Conservation (phyloP, 2,329 filamentous ascomycete species). For the Xylariaceae sp. region DNA sequence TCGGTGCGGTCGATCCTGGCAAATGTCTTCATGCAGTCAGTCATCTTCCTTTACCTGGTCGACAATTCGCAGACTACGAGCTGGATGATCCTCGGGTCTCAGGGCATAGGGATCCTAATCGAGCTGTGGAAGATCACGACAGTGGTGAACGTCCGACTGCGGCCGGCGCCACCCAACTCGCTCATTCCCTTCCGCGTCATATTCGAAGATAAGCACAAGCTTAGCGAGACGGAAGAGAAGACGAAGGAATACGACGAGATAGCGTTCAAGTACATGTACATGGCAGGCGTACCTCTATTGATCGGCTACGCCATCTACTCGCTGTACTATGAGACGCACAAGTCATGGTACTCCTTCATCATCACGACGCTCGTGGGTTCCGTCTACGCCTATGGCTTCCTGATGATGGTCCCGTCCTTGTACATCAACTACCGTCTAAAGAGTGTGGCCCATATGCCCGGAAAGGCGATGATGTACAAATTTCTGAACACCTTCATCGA, state of each 20-base stretch:
- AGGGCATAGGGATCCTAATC: conserved; percentile 71
- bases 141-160: conserved; percentile 79
- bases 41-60: conserved; percentile 94
- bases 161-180: conserved; percentile 61
- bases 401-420: conserved; percentile 96
- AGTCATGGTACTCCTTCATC: conserved; percentile 96
- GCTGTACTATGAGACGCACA: conserved; percentile 87
- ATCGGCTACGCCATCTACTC: conserved; percentile 88
- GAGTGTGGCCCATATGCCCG: conserved; percentile 94
- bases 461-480: conserved; percentile 95
- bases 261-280: conserved; percentile 96
- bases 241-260: conserved; percentile 98
- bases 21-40: conserved; percentile 93
- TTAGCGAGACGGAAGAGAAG: conserved; percentile 92
- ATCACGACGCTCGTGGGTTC: conserved; percentile 92
- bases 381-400: conserved; percentile 95
- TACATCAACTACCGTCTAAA: conserved; percentile 99
- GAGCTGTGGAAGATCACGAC: conserved; percentile 94
- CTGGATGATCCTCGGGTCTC: conserved; percentile 96
- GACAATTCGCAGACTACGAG: conserved; percentile 97
- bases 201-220: conserved; percentile 95
- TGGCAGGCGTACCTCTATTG: conserved; percentile 81
- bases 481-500: conserved; percentile 99
- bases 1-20: conserved; percentile 92
- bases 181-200: conserved; percentile 71